Evolutionary conservation across 1,284 basidiomycete species (phyloP), one percentile per base, ranked within the genome.

Genomic region (Caloboletus inedulis): DNA sequence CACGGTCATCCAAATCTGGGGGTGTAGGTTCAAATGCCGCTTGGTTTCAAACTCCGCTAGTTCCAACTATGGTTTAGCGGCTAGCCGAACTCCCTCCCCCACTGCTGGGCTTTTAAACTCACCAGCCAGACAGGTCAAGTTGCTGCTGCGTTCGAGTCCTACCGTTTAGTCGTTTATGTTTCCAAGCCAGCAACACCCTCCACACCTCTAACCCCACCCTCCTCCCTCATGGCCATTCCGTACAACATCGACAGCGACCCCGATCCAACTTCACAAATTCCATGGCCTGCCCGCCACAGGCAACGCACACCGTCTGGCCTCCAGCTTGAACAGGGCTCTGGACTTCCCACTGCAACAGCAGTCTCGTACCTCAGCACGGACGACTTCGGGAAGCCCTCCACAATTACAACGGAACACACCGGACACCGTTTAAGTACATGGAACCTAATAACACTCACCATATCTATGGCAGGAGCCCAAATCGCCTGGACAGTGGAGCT

Each of bases 401-500:
- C 56, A 0, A 23, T 50, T 30, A 43, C 56, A 30, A 7, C 56
- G 19, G 65, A 71, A 43, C 67, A 55, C 25, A 30, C 52, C 13
- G 64, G 63, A 53, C 62, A 59, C 52, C 75, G 73, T 12, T 69
- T 90, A 57, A 77, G 82, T n/a, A 84, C 84, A 60, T 81, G 84
- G 78, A 80, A 89, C 66, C 78, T 91, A 55, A 78, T 89, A 60
- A 86, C 86, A 2, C 73, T 91, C 58, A 88, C 84, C 63, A 80
- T 90, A 56, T 85, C 87, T n/a, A 91, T 91, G 88, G 85, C 80
- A 25, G 95, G 96, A 10, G 91, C 94, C 31, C 95, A 98, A 73
- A 84, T 95, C 23, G 85, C 90, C 2, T 95, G 93, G 93, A 93
- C 90, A 0, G 85, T 95, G 7, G 92, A 95, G 65, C 80, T 95